Base-by-base conservation (phyloP, 1,284 basidiomycete genomes). In the Xerocomus cyaneibrunnescens region DNA sequence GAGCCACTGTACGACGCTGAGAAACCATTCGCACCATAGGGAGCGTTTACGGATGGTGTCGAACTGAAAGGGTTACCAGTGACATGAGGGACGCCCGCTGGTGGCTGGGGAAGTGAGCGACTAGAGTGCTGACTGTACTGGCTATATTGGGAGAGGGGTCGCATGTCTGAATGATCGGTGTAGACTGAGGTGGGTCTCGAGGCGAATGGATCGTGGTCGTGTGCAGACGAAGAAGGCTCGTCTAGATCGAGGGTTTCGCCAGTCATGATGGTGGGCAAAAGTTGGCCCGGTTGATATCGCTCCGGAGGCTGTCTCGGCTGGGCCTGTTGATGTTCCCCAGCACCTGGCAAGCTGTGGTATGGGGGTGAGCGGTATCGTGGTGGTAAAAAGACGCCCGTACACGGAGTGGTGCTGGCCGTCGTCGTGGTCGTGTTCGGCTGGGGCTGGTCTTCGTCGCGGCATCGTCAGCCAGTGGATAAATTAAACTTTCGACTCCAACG, bases 221-320 rank as follows among this genome's bases (percentile, higher is more conserved):
- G 57, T 21, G 44, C 25, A 6, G 62, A 57, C 7, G 46, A 54
- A 19, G 65, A 54, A 5, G 52, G 31, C n/a, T 67, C 62, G 4
- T 71, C 69, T 21, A 72, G 48, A 35, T 71, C 63, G 34, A 69
- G 66, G 7, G 68, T 72, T 51, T 69, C 68, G n/a, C 68, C 68
- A 7, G 70, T 72, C 57, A 68, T 56, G 45, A 69, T 69, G 3
- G 68, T 69, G 27, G 69, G 64, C 28, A 69, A 56, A n/a, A 67
- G 55, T 41, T 68, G 70, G 10, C 67, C 67, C 9, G 70, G 68
- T 32, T 70, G 70, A 47, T 69, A 72, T 39, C 66, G 61, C 14
- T 68, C 69, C 21, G 58, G 60, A 25, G 58, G 50, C 3, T 47
- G 55, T 42, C 62, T 61, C 21, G 44, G 28, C 23, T 55, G 50